Evolutionary conservation across 1,284 basidiomycete genomes (phyloP), one percentile per base, ranked within the genome.

Genomic region (Vanrija sp.): DNA sequence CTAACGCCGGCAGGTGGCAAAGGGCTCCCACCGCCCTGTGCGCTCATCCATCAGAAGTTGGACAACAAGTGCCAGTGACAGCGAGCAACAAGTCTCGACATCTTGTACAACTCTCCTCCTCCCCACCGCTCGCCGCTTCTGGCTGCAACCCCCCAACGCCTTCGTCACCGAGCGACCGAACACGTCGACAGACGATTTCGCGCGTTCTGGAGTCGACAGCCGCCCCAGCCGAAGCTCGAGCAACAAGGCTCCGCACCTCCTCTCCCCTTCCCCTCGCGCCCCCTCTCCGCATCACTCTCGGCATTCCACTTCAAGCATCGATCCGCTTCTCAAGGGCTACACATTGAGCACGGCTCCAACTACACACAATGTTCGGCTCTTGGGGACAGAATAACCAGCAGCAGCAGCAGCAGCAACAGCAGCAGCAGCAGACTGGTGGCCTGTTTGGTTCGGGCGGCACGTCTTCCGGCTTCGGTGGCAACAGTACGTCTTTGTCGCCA

Each of bases 371-470:
- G 67, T 72, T 72, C 49, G 70, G 68, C 45, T 66, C 63, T 31
- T 75, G 72, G 72, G 71, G 69, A 44, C 62, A 82, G 64, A 81
- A 82, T 63, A 55, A 38, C 48, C 49, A 50, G 43, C 49, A 50
- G 42, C 49, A 50, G 42, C 38, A 39, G 15, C 49, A 50, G 24
- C 49, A 50, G 31, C 48, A 49, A 22, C 48, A 42, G 42, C 49
- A 36, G 48, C 47, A 25, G 31, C 78, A 78, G 54, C 81, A 77
- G 60, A 78, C 75, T 31, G 83, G 82, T 65, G 69, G 70, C 1
- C 56, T 68, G 41, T 67, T 68, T 49, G 66, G 66, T 10, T 57
- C 62, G n/a, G 54, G 58, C 7, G 60, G 56, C 27, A 41, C 49
- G 44, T 31, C 31, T 14, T 47, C 54, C 19, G 61, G 63, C 16